Evolutionary conservation across 73 alveolate species (phyloP).

Genomic region (Stentor coeruleus): DNA sequence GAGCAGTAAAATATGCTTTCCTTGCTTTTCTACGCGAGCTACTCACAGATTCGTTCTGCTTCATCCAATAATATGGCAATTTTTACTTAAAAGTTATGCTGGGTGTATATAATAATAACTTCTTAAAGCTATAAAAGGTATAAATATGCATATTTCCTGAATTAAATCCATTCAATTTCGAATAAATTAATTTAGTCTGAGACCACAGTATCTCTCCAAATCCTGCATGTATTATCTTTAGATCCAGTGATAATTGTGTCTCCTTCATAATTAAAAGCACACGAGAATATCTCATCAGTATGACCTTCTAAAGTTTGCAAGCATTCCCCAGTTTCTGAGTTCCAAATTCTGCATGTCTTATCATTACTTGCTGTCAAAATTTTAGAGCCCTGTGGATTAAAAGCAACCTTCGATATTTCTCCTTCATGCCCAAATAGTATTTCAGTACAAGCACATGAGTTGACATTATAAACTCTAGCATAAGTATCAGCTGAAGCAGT

Average conservation of each 20-base stretch:
- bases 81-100: no score
- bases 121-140: no score
- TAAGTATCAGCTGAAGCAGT: constrained; percentile 97
- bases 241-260: constrained; percentile 95
- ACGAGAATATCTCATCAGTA: constrained; percentile 98
- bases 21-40: constrained; percentile 87
- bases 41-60: no score
- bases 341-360: constrained; percentile 80
- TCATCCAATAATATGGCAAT: no score
- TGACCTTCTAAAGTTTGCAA: constrained; percentile 69
- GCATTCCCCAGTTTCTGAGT: constrained; percentile 69
- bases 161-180: no score
- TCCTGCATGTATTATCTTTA: constrained; percentile 70
- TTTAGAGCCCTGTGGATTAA: constrained; percentile 88
- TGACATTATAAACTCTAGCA: constrained; percentile 91
- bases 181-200: no score
- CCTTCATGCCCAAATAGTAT: constrained; percentile 81
- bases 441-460: constrained; percentile 65
- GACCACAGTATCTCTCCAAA: constrained; percentile 43
- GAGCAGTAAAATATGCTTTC: constrained; percentile 90
- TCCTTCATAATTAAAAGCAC: constrained; percentile 99
- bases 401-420: constrained; percentile 77
- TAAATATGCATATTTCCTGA: no score
- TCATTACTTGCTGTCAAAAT: constrained; percentile 87
- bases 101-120: no score